These are phyloP conservation scores for Nymphaea colorata DNA, from an alignment of 164 flowering plant species.

Conservation along the genomic window DNA sequence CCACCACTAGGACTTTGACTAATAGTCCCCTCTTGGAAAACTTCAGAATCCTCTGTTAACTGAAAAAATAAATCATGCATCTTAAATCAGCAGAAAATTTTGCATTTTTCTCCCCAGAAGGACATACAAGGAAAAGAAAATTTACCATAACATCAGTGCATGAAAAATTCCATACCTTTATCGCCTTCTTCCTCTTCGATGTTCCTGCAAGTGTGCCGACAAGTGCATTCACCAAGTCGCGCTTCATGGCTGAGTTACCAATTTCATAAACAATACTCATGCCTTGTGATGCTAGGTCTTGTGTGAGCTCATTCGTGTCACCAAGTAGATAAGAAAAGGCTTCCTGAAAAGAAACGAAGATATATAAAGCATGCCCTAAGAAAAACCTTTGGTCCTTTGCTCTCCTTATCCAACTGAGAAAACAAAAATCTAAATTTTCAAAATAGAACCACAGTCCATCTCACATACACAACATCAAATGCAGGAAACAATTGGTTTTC, in stretches of 20 bases:
- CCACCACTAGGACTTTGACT: conserved; percentile 89
- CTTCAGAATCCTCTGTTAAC: conserved; percentile 93
- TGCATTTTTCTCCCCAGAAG: conserved; percentile 2
- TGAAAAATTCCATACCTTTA: conserved; percentile 43
- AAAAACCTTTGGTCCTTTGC: too few species aligned
- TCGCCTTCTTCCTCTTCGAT: conserved; percentile 92
- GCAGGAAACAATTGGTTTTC: too few species aligned
- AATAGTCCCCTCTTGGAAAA: conserved; percentile 83
- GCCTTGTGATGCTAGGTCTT: conserved; percentile 98
- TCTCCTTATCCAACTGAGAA: too few species aligned
- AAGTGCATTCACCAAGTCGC: conserved; percentile 80
- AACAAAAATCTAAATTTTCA: too few species aligned
- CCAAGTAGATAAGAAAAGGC: conserved; percentile 90
- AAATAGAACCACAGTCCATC: too few species aligned
- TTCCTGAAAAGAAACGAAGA: conserved; percentile 42
- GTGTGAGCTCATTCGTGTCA: conserved; percentile 93
- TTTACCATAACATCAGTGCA: not conserved
- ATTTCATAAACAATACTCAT: conserved; percentile 97
- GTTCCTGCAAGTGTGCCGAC: conserved; percentile 87
- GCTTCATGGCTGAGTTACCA: conserved; percentile 83
- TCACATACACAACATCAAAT: too few species aligned
- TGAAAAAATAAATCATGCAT: conserved; percentile 16
- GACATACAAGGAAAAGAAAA: not conserved
- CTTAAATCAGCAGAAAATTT: not conserved
- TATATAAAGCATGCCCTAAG: not conserved